Base-by-base conservation (phyloP, 2,329 filamentous ascomycete genomes). In the Penicillium sp. region DNA sequence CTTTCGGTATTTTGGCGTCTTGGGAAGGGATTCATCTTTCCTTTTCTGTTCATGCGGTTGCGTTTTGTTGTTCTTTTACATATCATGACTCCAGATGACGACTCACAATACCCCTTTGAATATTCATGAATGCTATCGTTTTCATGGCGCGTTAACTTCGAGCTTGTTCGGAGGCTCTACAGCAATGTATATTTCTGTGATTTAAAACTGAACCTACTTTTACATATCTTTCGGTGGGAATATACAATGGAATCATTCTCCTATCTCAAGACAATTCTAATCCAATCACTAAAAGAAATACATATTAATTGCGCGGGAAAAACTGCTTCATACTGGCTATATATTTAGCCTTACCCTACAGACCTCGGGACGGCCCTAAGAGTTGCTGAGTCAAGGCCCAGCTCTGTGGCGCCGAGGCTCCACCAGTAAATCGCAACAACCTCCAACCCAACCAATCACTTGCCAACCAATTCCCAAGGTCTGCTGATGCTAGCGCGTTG, bases 41-140 rank as follows among this genome's bases (percentile, higher is more conserved):
- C 44, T 37, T 47, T 48, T 47, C 18, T 51, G 16, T 44, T 46
- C 50, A 26, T 47, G 26, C 29, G 47, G 38, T 43, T 52, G 22
- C 46, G 32, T 48, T 57, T 29, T 40, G 43, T 44, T 44, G 7
- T 34, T 42, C 31, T 48, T 20, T 50, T 32, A 49, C 31, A 34
- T 56, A 49, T 60, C 44, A 60, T 47, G 61, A 63, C 49, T 52
- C 43, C 50, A 44, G 55, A 62, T 53, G 43, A 61, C 56, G 55
- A 65, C 53, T 34, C 31, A 56, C 45, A 64, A 65, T 65, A 64
- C 63, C 61, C 60, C 64, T 64, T 65, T 61, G 56, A 61, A 56
- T 48, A 47, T 64, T 57, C 50, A 53, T 42, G n/a, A 32, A 42
- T 20, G 7, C 22, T 60, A 51, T 58, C 39, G 59, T 35, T 60